These are phyloP conservation scores for Fusarium sp. DNA, from an alignment of 2,329 filamentous ascomycete species.

Conservation along the genomic window DNA sequence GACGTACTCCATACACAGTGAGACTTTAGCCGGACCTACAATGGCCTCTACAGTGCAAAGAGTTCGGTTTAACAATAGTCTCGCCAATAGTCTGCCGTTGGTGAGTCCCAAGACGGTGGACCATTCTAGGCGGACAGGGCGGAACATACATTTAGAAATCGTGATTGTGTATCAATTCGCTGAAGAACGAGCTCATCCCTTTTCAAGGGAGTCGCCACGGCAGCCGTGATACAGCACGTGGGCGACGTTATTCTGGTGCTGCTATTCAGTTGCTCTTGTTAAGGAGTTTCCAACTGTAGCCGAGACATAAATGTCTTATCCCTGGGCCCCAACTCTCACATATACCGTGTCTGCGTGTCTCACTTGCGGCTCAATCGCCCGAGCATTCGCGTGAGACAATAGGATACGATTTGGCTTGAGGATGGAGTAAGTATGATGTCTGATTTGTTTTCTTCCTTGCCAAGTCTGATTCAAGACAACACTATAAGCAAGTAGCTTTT, in stretches of 20 bases:
- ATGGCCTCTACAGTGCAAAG: neutral
- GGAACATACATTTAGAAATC: constrained; percentile 3
- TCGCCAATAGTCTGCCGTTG: neutral
- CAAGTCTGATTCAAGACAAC: neutral
- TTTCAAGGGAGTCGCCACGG: constrained; percentile 12
- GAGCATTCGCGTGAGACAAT: neutral
- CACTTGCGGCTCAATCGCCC: neutral
- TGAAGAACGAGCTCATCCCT: neutral
- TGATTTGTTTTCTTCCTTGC: neutral
- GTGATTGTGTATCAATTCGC: neutral
- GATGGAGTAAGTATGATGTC: neutral
- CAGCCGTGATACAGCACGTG: neutral
- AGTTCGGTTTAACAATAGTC: neutral
- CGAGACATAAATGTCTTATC: constrained; percentile 5
- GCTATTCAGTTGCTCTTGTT: neutral
- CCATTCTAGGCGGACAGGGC: neutral
- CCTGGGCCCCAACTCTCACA: neutral
- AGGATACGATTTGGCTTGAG: neutral
- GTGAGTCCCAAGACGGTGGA: neutral
- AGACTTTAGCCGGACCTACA: neutral
- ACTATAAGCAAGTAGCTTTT: neutral
- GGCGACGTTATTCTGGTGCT: neutral
- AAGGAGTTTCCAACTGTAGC: neutral
- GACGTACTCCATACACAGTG: no score
- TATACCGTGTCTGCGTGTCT: constrained; percentile 10